Evolutionary conservation across 768 basidiomycete species (phyloP).

Genomic region (Auricularia heimuer): DNA sequence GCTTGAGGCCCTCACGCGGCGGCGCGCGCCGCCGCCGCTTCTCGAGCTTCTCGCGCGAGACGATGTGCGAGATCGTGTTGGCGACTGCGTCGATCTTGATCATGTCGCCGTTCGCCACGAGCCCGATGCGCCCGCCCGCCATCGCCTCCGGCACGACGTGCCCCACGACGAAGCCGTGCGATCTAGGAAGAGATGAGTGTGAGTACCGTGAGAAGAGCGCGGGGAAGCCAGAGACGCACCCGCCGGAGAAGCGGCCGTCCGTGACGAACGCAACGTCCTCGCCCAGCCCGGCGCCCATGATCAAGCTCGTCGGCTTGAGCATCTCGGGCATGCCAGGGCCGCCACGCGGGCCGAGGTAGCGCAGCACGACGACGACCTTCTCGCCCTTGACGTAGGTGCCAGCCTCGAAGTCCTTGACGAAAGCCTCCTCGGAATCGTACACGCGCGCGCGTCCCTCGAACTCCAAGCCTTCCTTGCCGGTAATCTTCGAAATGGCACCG

Average conservation of each 20-base stretch:
- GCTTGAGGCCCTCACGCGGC: neutral
- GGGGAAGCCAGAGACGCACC: conserved; percentile 43
- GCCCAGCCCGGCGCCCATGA: conserved; percentile 97
- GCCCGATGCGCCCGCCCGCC: conserved; percentile 85
- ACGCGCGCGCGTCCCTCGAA: conserved; percentile 89
- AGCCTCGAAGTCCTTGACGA: conserved; percentile 78
- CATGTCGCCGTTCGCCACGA: conserved; percentile 78
- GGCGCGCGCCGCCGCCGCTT: conserved; percentile 27
- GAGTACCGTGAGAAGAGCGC: conserved; percentile 8
- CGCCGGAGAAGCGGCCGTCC: conserved; percentile 96
- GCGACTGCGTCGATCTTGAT: conserved; percentile 83
- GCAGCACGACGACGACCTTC: conserved; percentile 91
- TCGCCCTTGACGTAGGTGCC: conserved; percentile 88
- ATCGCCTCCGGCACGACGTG: conserved; percentile 97
- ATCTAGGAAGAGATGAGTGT: conserved; percentile 35
- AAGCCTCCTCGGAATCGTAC: conserved; percentile 85
- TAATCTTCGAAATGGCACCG: conserved; percentile 94
- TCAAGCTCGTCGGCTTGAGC: conserved; percentile 94
- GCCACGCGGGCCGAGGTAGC: conserved; percentile 94
- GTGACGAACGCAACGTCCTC: conserved; percentile 94
- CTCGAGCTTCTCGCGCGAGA: conserved; percentile 72
- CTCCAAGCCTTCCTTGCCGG: conserved; percentile 84
- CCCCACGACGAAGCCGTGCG: conserved; percentile 93
- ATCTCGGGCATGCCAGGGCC: conserved; percentile 99
- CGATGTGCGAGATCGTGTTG: conserved; percentile 71